Percentiles rank a stretch among this genome's conserved stretches.
These are phyloP conservation scores for Candida schatavii DNA, from an alignment of 805 yeast species.

Conservation along the genomic window DNA sequence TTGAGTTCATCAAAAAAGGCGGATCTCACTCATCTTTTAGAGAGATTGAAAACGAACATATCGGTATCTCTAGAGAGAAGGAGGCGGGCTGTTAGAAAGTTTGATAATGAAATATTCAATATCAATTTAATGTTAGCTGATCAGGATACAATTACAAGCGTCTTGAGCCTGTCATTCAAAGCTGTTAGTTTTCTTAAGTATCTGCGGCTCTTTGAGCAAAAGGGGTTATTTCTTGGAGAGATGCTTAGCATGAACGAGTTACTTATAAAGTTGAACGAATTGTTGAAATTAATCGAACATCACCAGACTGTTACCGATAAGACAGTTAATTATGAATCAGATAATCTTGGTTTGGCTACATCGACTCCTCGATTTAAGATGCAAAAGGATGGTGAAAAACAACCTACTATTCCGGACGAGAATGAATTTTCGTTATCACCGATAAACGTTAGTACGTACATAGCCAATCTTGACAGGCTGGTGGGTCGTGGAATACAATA, in stretches of 20 bases:
- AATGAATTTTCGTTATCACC: conserved; percentile 1
- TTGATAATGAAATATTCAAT: conserved; percentile 9
- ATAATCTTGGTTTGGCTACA: background rate
- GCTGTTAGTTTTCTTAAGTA: background rate
- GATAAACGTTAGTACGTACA: background rate
- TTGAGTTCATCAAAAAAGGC: conserved; percentile 5
- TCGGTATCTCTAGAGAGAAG: conserved; percentile 11
- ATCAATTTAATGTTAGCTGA: conserved; percentile 6
- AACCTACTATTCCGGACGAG: background rate
- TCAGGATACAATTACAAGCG: background rate
- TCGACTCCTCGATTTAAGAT: conserved; percentile 1
- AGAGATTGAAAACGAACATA: conserved; percentile 7
- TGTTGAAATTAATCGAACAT: background rate
- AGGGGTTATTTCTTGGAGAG: conserved; percentile 12
- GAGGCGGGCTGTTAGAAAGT: conserved; percentile 7
- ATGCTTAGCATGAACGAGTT: conserved; percentile 12
- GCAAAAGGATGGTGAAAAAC: background rate
- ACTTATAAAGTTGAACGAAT: conserved; percentile 9
- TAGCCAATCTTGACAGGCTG: background rate
- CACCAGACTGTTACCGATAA: background rate
- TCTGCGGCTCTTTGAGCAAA: conserved; percentile 10
- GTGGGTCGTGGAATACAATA: too few relatives aligned
- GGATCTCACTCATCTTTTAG: conserved; percentile 6
- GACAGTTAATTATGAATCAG: background rate
- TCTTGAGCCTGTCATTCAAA: background rate